Evolutionary conservation across 768 basidiomycete genomes (phyloP).

Genomic region (Boletus subcaerulescens): DNA sequence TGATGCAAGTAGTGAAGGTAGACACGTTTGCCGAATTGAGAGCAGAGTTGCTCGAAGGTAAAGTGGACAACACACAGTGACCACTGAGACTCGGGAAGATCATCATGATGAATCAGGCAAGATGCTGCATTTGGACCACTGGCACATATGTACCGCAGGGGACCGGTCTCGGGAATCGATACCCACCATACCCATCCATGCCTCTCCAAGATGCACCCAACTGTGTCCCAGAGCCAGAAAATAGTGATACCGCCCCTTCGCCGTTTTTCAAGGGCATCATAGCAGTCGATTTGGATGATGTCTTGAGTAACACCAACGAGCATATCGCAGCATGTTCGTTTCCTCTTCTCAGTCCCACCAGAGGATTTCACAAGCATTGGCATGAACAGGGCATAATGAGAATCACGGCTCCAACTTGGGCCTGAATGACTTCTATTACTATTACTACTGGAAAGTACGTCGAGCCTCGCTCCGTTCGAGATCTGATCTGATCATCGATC

Average conservation of each 20-base stretch:
- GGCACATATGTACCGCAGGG: too few relatives aligned
- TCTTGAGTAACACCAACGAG: slow-evolving; percentile 60
- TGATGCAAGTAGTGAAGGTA: too few relatives aligned
- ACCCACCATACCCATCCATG: slow-evolving; percentile 9
- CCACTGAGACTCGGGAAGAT: too few relatives aligned
- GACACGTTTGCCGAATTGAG: too few relatives aligned
- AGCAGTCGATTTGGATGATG: slow-evolving; percentile 68
- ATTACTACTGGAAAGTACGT: slow-evolving; percentile 72
- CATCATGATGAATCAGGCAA: too few relatives aligned
- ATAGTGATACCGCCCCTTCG: not conserved
- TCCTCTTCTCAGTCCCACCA: not conserved
- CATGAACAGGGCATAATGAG: slow-evolving; percentile 60
- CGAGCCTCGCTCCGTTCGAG: not conserved
- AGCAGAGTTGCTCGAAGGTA: too few relatives aligned
- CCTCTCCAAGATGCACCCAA: too few relatives aligned
- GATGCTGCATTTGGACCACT: too few relatives aligned
- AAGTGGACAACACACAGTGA: too few relatives aligned
- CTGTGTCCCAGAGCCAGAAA: too few relatives aligned
- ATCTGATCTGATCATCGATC: not conserved
- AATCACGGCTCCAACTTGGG: slow-evolving; percentile 53
- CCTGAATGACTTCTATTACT: slow-evolving; percentile 61
- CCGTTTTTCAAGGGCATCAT: slow-evolving; percentile 41
- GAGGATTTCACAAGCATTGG: not conserved
- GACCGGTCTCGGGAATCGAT: not conserved
- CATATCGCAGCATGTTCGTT: slow-evolving; percentile 51